Conservation (phyloP, 2,329 filamentous ascomycete genomes). For the Helotiales sp. region DNA sequence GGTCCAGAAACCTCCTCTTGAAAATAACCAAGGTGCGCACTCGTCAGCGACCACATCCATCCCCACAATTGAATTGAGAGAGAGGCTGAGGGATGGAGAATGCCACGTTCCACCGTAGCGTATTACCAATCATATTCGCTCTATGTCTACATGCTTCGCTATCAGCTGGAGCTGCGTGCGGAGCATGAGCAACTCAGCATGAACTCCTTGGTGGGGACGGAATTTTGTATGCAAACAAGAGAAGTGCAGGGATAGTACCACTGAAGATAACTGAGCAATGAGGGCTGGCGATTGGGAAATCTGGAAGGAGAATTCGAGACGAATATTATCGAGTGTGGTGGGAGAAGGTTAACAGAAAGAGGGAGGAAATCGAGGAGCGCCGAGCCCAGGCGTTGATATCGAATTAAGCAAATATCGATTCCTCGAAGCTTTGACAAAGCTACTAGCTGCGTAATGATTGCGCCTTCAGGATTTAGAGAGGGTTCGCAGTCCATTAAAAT, state of each 20-base stretch:
- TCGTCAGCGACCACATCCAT: neutral
- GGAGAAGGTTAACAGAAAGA: constrained; percentile 18
- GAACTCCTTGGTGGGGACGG: neutral
- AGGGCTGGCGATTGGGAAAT: constrained; percentile 16
- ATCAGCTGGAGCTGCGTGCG: neutral
- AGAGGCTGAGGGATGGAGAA: neutral
- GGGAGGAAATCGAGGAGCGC: neutral
- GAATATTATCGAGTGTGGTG: constrained; percentile 18
- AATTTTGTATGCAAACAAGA: neutral
- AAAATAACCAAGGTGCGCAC: neutral
- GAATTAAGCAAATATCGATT: too few relatives aligned
- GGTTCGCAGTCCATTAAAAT: too few relatives aligned
- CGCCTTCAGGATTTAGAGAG: too few relatives aligned
- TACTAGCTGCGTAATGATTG: too few relatives aligned
- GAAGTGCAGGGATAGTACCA: neutral
- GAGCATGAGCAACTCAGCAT: neutral
- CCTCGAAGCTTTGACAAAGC: too few relatives aligned
- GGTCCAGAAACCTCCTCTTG: too few relatives aligned
- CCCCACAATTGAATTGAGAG: neutral
- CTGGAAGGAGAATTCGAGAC: constrained; percentile 14
- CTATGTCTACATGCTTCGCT: neutral
- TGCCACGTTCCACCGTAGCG: neutral
- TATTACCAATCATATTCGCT: neutral
- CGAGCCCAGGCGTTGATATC: neutral
- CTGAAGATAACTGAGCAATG: constrained; percentile 20